Conservation (phyloP, 306 rosid genomes). For the Urtica urens region DNA sequence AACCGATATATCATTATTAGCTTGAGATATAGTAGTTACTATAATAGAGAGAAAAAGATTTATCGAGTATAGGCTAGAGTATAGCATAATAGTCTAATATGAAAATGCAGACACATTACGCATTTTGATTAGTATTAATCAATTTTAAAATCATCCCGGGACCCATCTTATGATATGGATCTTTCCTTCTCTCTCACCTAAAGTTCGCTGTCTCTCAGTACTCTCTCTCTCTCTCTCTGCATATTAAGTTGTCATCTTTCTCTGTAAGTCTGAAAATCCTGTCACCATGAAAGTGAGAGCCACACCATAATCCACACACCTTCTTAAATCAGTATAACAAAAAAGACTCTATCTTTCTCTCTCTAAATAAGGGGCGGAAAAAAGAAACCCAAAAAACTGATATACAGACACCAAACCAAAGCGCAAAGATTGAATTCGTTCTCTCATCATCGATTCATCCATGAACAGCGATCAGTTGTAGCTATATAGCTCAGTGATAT, state of each 20-base stretch:
- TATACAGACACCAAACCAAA: background rate
- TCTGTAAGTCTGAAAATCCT: conserved; percentile 51
- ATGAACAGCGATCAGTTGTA: background rate
- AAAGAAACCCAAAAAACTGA: background rate
- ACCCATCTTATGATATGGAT: conserved; percentile 29
- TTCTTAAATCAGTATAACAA: background rate
- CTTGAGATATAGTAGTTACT: too few relatives aligned
- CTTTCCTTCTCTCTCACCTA: conserved; percentile 39
- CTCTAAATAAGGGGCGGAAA: background rate
- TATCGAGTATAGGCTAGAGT: too few relatives aligned
- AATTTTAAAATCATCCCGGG: conserved; percentile 28
- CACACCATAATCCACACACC: conserved; percentile 27
- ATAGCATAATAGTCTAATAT: too few relatives aligned
- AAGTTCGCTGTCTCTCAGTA: conserved; percentile 62
- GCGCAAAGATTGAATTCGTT: too few relatives aligned
- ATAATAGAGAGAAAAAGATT: too few relatives aligned
- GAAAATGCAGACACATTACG: background rate
- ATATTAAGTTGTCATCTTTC: background rate
- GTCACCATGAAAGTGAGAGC: conserved; percentile 97
- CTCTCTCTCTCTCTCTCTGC: conserved; percentile 4
- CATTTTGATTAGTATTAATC: too few relatives aligned
- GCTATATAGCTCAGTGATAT: background rate
- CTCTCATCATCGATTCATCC: too few relatives aligned
- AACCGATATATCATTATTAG: too few relatives aligned
- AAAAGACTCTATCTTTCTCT: background rate